phyloP scores from a whole-genome alignment of 108 stramenopile genomes.

The Nitzschia sp. region DNA sequence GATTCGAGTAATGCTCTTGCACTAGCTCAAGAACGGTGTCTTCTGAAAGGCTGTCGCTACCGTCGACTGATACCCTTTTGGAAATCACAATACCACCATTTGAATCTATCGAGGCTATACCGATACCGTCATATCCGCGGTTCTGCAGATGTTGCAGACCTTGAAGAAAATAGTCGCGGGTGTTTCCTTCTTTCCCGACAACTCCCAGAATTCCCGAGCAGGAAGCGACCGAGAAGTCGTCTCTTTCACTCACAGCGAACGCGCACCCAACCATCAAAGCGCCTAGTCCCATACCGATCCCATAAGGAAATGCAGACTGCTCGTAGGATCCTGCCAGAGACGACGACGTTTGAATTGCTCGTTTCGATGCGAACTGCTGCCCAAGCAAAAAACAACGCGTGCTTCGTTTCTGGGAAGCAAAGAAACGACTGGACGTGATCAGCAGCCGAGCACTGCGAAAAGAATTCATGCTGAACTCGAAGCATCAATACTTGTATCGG shows the following conservation, averaged over 20 bases:
- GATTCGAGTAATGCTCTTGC: not conserved
- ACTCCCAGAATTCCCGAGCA: constrained; percentile 52
- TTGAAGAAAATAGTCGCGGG: constrained; percentile 78
- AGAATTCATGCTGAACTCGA: too few species aligned
- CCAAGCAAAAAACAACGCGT: too few species aligned
- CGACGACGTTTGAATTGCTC: not conserved
- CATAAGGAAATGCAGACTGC: not conserved
- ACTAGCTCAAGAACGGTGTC: not conserved
- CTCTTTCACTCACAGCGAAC: not conserved
- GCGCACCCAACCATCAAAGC: constrained; percentile 69
- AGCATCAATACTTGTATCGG: too few species aligned
- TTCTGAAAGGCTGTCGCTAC: constrained; percentile 56
- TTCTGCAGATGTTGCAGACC: constrained; percentile 96
- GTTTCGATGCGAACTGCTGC: too few species aligned
- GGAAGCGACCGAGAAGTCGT: constrained; percentile 9
- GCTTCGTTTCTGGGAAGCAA: too few species aligned
- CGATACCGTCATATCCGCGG: constrained; percentile 98
- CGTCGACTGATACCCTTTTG: constrained; percentile 91
- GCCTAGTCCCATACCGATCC: not conserved
- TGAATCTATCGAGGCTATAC: constrained; percentile 85
- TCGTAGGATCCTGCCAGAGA: not conserved
- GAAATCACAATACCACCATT: constrained; percentile 56
- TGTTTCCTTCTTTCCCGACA: constrained; percentile 40
- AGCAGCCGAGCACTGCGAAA: too few species aligned
- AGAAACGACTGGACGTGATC: too few species aligned